A percentile compares a stretch with the other conserved stretches of the same genome.
phyloP scores from a whole-genome alignment of 2,329 filamentous ascomycete genomes.

The Ophiostoma ips region DNA sequence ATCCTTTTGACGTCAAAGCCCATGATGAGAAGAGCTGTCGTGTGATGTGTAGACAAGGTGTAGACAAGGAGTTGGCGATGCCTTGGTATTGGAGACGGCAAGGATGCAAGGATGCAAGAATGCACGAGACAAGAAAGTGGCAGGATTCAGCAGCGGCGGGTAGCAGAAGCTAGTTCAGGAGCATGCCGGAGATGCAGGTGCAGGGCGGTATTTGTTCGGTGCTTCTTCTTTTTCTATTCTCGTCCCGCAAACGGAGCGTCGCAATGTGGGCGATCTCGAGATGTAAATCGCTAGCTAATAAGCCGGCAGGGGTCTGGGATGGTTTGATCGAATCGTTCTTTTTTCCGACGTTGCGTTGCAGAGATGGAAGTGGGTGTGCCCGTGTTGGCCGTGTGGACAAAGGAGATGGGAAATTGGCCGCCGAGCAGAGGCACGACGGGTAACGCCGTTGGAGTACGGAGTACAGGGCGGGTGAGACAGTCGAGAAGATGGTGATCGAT shows the following conservation, averaged over 20 bases:
- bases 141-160: neutral
- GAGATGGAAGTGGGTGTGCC: neutral
- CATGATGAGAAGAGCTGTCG: slow-evolving; percentile 2
- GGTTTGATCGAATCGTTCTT: neutral
- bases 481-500: too few relatives aligned
- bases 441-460: too few relatives aligned
- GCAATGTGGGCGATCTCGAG: slow-evolving; percentile 3
- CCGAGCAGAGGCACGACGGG: too few relatives aligned
- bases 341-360: neutral
- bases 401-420: too few relatives aligned
- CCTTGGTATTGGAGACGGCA: neutral
- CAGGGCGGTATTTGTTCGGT: neutral
- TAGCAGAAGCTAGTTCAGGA: neutral
- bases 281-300: slow-evolving; percentile 4
- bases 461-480: too few relatives aligned
- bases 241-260: neutral
- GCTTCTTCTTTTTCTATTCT: neutral
- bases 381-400: too few relatives aligned
- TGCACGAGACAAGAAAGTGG: neutral
- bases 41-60: neutral
- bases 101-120: neutral
- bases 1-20: slow-evolving; percentile 12
- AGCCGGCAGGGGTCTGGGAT: neutral
- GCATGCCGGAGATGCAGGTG: neutral
- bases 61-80: neutral